Conservation (phyloP, 208 protist species). For the Leptomonas seymouri region DNA sequence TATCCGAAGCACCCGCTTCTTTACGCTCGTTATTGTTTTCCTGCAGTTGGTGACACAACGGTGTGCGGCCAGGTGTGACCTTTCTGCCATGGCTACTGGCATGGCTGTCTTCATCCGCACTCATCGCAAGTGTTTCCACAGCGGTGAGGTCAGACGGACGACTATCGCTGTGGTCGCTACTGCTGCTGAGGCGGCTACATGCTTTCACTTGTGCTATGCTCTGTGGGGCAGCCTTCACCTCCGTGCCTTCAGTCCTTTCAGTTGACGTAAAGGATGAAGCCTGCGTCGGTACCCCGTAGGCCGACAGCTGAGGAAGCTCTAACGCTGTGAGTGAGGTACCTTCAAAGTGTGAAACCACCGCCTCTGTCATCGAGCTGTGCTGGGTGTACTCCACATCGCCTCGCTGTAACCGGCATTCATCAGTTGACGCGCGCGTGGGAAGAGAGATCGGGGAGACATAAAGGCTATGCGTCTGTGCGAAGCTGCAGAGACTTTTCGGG, state of each 20-base stretch:
- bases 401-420: no score
- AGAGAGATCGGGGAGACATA: no score
- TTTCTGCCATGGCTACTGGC: no score
- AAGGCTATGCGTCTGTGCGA: no score
- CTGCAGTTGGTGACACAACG: no score
- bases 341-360: not conserved
- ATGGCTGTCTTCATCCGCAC: not conserved
- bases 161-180: not conserved
- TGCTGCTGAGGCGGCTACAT: not conserved
- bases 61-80: not conserved
- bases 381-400: not conserved
- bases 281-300: not conserved
- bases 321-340: not conserved
- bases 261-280: not conserved
- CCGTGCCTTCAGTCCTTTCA: not conserved
- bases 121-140: not conserved
- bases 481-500: no score
- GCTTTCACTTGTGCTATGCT: no score
- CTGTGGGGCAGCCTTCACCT: no score
- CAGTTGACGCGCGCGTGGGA: no score
- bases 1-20: no score
- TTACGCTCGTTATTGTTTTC: no score
- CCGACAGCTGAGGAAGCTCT: not conserved
- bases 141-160: constrained; percentile 1
- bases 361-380: not conserved